Conservation (phyloP, 805 yeast genomes). For the Candida arabinofermentans region DNA sequence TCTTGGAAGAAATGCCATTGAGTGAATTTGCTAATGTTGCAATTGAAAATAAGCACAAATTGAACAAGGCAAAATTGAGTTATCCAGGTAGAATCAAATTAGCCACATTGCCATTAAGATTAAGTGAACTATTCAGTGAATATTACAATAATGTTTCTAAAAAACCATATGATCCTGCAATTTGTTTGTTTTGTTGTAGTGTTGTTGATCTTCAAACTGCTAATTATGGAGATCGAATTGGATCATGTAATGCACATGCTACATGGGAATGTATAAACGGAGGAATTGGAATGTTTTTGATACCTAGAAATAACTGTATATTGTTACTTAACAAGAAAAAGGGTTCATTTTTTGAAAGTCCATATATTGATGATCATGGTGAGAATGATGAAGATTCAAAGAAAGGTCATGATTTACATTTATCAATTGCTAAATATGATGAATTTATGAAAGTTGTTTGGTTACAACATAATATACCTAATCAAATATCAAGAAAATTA, state of each 20-base stretch:
- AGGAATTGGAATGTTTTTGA: conserved; percentile 64
- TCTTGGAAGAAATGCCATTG: conserved; percentile 15
- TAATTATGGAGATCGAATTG: conserved; percentile 51
- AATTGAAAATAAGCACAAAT: conserved; percentile 5
- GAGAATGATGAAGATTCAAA: conserved; percentile 74
- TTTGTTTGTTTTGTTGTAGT: conserved; percentile 79
- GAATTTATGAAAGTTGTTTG: conserved; percentile 64
- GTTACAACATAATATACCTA: conserved; percentile 76
- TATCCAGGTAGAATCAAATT: conserved; percentile 67
- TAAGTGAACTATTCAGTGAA: conserved; percentile 66
- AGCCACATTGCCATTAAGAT: conserved; percentile 58
- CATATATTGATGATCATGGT: conserved; percentile 83
- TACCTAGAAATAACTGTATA: conserved; percentile 66
- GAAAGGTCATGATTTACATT: conserved; percentile 66
- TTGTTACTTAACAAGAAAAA: conserved; percentile 64
- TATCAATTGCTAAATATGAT: conserved; percentile 60
- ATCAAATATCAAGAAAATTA: conserved; percentile 70
- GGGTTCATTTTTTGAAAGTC: conserved; percentile 83
- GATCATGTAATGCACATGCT: conserved; percentile 78
- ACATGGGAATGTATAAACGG: conserved; percentile 56
- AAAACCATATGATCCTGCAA: conserved; percentile 67
- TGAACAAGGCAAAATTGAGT: conserved; percentile 32
- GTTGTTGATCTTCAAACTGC: conserved; percentile 63
- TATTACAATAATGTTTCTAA: conserved; percentile 42
- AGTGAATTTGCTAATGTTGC: conserved; percentile 10